Conservation (phyloP, 202 grass and related monocot genomes). For the Cymbopogon flexuosus region DNA sequence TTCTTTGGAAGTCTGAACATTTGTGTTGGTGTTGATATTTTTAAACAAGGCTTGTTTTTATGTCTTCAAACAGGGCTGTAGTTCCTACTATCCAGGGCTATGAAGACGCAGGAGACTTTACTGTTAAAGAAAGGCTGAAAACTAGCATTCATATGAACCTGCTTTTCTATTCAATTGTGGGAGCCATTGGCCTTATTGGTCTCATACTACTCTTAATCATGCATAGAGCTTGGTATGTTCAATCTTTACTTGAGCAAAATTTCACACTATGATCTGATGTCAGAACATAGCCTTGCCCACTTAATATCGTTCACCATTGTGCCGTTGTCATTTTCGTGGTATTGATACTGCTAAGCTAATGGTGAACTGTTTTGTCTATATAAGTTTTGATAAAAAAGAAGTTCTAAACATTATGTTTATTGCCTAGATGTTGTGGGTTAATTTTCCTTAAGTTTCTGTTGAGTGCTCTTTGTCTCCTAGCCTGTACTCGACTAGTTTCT, state of each 20-base stretch:
- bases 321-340: background rate
- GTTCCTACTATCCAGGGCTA: slow-evolving; percentile 97
- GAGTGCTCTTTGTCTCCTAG: background rate
- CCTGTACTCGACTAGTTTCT: background rate
- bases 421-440: background rate
- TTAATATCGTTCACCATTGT: background rate
- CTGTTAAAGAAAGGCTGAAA: slow-evolving; percentile 93
- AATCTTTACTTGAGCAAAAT: slow-evolving; percentile 29
- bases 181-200: slow-evolving; percentile 88
- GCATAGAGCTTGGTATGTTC: slow-evolving; percentile 71
- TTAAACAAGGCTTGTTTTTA: slow-evolving; percentile 31
- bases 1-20: slow-evolving; percentile 3
- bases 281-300: background rate
- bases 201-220: slow-evolving; percentile 90
- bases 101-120: slow-evolving; percentile 97
- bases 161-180: slow-evolving; percentile 91
- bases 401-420: background rate
- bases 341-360: background rate
- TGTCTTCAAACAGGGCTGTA: slow-evolving; percentile 81
- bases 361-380: slow-evolving; percentile 17
- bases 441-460: background rate
- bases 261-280: slow-evolving; percentile 1
- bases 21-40: slow-evolving; percentile 7
- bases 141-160: slow-evolving; percentile 94
- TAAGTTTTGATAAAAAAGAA: background rate